Conservation (phyloP, 331 rosid species). For the Saraca asoca region DNA sequence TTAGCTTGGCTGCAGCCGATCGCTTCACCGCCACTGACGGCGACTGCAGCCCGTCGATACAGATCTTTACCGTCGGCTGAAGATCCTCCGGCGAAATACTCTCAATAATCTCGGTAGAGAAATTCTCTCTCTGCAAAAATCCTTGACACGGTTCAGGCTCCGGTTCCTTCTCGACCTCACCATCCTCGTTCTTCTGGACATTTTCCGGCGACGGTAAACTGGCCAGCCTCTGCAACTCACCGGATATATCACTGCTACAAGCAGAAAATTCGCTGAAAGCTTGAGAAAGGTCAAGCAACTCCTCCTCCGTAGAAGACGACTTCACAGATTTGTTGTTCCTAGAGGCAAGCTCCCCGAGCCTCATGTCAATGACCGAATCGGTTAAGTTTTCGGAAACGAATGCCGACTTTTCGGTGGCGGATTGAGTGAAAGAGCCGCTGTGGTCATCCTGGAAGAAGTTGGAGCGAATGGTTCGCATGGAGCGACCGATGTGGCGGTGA, state of each 20-base stretch:
- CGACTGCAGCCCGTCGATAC: conserved; percentile 79
- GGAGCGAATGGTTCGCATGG: conserved; percentile 93
- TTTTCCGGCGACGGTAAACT: conserved; percentile 59
- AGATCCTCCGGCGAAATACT: conserved; percentile 99
- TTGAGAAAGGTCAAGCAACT: conserved; percentile 74
- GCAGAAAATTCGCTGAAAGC: conserved; percentile 88
- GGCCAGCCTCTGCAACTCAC: conserved; percentile 85
- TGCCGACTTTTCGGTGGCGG: conserved; percentile 50
- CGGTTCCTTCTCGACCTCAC: conserved; percentile 13
- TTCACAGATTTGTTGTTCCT: conserved; percentile 47
- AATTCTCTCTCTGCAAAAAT: conserved; percentile 79
- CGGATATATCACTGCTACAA: conserved; percentile 91
- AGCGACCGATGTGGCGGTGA: conserved; percentile 70
- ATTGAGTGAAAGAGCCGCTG: conserved; percentile 44
- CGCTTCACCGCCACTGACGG: conserved; percentile 76
- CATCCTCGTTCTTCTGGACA: conserved; percentile 23
- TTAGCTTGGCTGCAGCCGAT: conserved; percentile 91
- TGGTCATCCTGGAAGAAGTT: conserved; percentile 64
- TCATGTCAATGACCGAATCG: conserved; percentile 83
- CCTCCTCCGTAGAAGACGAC: conserved; percentile 51
- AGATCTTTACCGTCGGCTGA: conserved; percentile 93
- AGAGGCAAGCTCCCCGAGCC: conserved; percentile 81
- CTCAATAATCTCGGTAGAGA: conserved; percentile 96
- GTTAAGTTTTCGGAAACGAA: conserved; percentile 70
- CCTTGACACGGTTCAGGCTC: conserved; percentile 86